Conservation (phyloP, 1,284 basidiomycete genomes). For the Tylopilus orsonianus region DNA sequence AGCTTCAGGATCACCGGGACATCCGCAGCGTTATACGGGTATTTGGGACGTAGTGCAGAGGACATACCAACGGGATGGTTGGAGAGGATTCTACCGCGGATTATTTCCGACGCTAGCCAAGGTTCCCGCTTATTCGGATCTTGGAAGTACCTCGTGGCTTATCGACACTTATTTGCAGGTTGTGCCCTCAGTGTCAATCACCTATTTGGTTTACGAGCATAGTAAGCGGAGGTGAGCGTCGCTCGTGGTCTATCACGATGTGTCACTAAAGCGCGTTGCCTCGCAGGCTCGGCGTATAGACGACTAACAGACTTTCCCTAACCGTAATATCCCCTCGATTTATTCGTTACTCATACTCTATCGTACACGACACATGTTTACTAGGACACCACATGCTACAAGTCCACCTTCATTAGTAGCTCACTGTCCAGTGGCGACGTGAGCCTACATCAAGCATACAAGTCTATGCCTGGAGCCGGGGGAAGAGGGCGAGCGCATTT, state of each 20-base stretch:
- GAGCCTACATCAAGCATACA: not conserved
- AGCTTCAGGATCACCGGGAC: constrained; percentile 91
- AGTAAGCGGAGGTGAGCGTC: constrained; percentile 69
- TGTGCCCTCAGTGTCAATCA: constrained; percentile 92
- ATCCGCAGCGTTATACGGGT: constrained; percentile 87
- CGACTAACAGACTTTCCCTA: constrained; percentile 12
- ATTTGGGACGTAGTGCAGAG: constrained; percentile 83
- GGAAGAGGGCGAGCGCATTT: constrained; percentile 54
- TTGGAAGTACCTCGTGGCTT: constrained; percentile 7
- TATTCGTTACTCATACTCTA: constrained; percentile 26
- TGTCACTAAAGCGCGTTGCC: constrained; percentile 11
- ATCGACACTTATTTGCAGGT: constrained; percentile 51
- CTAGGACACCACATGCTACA: constrained; percentile 9
- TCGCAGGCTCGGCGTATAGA: constrained; percentile 49
- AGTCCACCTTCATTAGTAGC: constrained; percentile 2
- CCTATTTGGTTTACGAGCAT: constrained; percentile 88
- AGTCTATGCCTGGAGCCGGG: constrained; percentile 27
- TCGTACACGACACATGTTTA: constrained; percentile 28
- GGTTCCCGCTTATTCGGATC: constrained; percentile 39
- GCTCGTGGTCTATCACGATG: not conserved
- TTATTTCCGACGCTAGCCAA: constrained; percentile 90
- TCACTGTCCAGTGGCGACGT: not conserved
- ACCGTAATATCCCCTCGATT: constrained; percentile 25
- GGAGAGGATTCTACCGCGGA: constrained; percentile 95
- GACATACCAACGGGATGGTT: constrained; percentile 86